These are phyloP conservation scores for Spergularia marina DNA, from an alignment of 148 eudicot species.

Conservation along the genomic window DNA sequence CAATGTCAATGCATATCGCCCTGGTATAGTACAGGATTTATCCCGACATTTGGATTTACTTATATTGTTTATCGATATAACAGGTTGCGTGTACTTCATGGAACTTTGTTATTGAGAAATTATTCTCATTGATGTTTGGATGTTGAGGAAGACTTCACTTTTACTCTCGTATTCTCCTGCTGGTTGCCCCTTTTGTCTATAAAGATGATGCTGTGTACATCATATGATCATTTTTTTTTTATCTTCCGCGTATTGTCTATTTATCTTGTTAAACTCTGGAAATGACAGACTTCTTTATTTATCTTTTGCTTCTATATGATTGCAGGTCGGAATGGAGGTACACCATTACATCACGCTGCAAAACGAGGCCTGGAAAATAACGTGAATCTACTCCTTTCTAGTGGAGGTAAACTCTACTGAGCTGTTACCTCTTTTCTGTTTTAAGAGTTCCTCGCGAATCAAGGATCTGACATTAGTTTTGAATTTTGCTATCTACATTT, in stretches of 20 bases:
- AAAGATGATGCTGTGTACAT: background rate
- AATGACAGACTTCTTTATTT: background rate
- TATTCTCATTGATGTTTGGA: background rate
- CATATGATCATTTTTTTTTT: background rate
- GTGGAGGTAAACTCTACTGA: slow-evolving; percentile 55
- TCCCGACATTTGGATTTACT: background rate
- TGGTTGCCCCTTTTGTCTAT: background rate
- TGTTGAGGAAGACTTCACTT: too few species aligned
- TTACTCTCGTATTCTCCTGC: background rate
- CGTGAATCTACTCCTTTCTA: slow-evolving; percentile 71
- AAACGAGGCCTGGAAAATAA: slow-evolving; percentile 80
- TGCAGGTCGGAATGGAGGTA: slow-evolving; percentile 82
- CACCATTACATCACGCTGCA: slow-evolving; percentile 96
- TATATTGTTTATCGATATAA: background rate
- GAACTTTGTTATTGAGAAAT: background rate
- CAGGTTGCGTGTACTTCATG: background rate
- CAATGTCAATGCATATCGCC: slow-evolving; percentile 83
- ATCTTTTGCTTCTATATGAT: background rate
- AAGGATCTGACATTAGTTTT: too few species aligned
- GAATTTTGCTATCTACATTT: slow-evolving; percentile 27
- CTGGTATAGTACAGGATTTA: slow-evolving; percentile 44
- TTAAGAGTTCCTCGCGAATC: too few species aligned
- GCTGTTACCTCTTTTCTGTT: background rate
- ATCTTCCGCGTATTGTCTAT: background rate
- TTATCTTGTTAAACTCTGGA: background rate